A percentile compares a stretch with the other conserved stretches of the same genome.
Evolutionary conservation across 2,329 filamentous ascomycete genomes (phyloP).

Genomic region (Cryphonectria radicalis): DNA sequence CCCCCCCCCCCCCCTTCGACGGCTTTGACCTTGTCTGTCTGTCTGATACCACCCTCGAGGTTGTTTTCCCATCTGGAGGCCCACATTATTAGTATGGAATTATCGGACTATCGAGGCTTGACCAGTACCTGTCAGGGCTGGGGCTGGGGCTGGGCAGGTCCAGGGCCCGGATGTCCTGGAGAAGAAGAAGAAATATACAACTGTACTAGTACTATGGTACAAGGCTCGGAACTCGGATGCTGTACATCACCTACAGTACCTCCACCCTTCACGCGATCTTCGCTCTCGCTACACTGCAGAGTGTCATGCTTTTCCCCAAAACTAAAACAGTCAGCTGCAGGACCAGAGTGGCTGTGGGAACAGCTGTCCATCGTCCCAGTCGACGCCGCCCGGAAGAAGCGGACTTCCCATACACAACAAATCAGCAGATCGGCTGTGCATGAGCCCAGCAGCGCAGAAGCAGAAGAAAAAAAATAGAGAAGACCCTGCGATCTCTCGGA

Average conservation of each 20-base stretch:
- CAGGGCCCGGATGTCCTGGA: neutral
- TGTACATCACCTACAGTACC: neutral
- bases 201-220: neutral
- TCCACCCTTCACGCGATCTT: neutral
- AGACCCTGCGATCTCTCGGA: neutral
- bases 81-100: neutral
- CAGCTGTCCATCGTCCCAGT: neutral
- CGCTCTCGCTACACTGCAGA: neutral
- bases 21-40: neutral
- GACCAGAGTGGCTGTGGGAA: constrained; percentile 11
- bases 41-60: neutral
- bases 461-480: too few relatives aligned
- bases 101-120: constrained; percentile 18
- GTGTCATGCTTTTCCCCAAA: constrained; percentile 3
- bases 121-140: neutral
- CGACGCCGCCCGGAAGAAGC: neutral
- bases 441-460: neutral
- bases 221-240: constrained; percentile 4
- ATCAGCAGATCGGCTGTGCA: neutral
- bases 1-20: neutral
- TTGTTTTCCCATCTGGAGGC: too few relatives aligned
- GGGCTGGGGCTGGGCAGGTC: too few relatives aligned
- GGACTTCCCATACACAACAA: neutral
- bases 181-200: neutral
- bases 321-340: constrained; percentile 4